phyloP scores from a whole-genome alignment of 768 basidiomycete genomes.

The Sarcomyxa edulis region DNA sequence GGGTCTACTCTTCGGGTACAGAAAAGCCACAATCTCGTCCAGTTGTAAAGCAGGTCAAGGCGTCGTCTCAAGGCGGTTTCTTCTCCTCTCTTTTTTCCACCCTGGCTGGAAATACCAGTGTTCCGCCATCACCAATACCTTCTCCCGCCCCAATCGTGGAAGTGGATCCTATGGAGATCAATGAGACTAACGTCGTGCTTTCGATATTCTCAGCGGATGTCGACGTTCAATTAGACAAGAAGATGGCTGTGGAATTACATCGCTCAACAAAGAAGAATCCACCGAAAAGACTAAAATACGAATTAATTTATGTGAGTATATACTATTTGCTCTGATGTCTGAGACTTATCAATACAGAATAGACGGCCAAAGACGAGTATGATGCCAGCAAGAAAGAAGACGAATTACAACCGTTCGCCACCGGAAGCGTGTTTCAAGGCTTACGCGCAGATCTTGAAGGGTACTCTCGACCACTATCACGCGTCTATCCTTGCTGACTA shows the following conservation, averaged over 20 bases:
- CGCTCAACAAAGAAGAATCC: slow-evolving; percentile 95
- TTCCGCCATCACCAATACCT: slow-evolving; percentile 29
- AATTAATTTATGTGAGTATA: slow-evolving; percentile 74
- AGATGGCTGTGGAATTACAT: slow-evolving; percentile 67
- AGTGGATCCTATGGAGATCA: slow-evolving; percentile 31
- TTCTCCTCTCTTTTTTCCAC: slow-evolving; percentile 43
- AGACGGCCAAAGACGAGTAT: slow-evolving; percentile 83
- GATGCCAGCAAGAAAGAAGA: slow-evolving; percentile 71
- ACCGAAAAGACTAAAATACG: slow-evolving; percentile 66
- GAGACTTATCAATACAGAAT: slow-evolving; percentile 4
- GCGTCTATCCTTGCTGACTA: too few species aligned
- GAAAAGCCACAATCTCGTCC: slow-evolving; percentile 44
- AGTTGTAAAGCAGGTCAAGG: slow-evolving; percentile 22
- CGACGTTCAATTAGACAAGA: slow-evolving; percentile 58
- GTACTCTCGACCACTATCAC: slow-evolving; percentile 28
- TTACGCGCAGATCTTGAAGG: slow-evolving; percentile 83
- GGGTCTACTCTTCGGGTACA: slow-evolving; percentile 65
- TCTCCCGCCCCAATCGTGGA: slow-evolving; percentile 28
- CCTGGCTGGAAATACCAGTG: slow-evolving; percentile 27
- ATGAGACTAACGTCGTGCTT: slow-evolving; percentile 52
- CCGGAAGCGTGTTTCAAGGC: slow-evolving; percentile 83
- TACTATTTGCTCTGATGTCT: background rate
- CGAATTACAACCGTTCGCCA: slow-evolving; percentile 47
- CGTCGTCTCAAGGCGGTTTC: slow-evolving; percentile 33
- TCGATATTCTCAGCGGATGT: slow-evolving; percentile 66